Conservation (phyloP, 805 yeast genomes). For the Wickerhamiella sergipiensis region DNA sequence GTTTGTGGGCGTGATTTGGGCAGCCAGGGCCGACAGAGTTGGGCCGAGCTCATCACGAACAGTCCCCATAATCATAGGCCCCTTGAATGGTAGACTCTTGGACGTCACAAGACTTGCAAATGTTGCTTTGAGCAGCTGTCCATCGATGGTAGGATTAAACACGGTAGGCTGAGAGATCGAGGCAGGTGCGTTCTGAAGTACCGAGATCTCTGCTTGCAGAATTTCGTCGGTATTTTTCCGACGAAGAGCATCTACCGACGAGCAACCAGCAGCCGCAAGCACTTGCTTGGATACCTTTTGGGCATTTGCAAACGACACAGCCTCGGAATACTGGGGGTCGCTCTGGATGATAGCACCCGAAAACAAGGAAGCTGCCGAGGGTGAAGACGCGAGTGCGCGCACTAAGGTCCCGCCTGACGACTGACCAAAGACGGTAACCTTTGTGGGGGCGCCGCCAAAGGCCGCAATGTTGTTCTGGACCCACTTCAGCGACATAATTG, state of each 20-base stretch:
- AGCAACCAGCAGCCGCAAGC: slow-evolving; percentile 4
- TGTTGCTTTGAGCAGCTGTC: slow-evolving; percentile 8
- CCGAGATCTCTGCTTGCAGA: slow-evolving; percentile 5
- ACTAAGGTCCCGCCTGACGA: slow-evolving; percentile 23
- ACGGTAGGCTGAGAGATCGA: slow-evolving; percentile 12
- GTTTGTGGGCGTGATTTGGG: slow-evolving; percentile 1
- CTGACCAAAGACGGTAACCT: slow-evolving; percentile 25
- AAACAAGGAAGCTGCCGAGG: slow-evolving; percentile 11
- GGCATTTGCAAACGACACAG: slow-evolving; percentile 5
- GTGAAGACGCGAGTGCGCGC: slow-evolving; percentile 10
- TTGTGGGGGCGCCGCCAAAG: slow-evolving; percentile 23
- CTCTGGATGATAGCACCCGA: slow-evolving; percentile 17
- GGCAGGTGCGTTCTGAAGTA: neutral
- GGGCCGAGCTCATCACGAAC: slow-evolving; percentile 17
- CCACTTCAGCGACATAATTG: slow-evolving; percentile 23
- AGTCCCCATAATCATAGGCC: slow-evolving; percentile 18
- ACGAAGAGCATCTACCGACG: slow-evolving; percentile 7
- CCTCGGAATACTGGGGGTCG: slow-evolving; percentile 14
- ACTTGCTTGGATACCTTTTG: neutral
- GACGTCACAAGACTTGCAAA: slow-evolving; percentile 3
- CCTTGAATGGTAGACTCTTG: slow-evolving; percentile 11
- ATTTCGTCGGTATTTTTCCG: slow-evolving; percentile 5
- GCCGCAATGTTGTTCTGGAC: slow-evolving; percentile 19
- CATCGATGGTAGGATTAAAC: slow-evolving; percentile 20
- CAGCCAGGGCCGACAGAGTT: slow-evolving; percentile 3